Conservation (phyloP, 2,329 filamentous ascomycete genomes). For the Paraphaeosphaeria sporulosa region DNA sequence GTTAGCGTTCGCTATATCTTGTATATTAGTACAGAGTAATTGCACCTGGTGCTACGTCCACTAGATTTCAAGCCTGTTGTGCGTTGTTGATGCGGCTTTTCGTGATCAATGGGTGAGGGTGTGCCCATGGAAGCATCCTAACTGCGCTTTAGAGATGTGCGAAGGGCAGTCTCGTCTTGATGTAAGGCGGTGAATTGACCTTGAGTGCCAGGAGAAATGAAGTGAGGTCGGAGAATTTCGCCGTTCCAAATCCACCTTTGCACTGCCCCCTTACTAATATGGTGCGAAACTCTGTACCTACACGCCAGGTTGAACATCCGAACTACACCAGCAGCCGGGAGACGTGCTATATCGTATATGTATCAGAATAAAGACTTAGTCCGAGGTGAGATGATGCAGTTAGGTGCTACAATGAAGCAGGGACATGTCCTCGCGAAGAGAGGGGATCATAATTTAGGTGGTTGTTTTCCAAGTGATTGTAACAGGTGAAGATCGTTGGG, state of each 20-base stretch:
- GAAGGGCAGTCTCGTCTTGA: not conserved
- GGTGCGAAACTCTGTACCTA: constrained; percentile 8
- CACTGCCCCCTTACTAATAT: constrained; percentile 41
- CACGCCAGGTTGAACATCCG: too few relatives aligned
- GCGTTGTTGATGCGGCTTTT: not conserved
- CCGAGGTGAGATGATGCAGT: too few relatives aligned
- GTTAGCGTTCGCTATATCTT: constrained; percentile 20
- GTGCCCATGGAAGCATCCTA: not conserved
- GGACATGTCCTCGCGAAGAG: too few relatives aligned
- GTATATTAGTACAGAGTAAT: constrained; percentile 22
- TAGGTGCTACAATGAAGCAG: too few relatives aligned
- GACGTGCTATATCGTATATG: too few relatives aligned
- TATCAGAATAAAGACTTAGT: too few relatives aligned
- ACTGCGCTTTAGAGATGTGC: not conserved
- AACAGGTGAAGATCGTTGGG: too few relatives aligned
- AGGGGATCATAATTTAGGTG: too few relatives aligned
- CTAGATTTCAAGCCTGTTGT: not conserved
- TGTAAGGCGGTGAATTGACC: not conserved
- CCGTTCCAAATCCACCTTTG: constrained; percentile 14
- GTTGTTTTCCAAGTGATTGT: too few relatives aligned
- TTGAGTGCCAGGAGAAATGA: constrained; percentile 11
- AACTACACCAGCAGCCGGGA: too few relatives aligned
- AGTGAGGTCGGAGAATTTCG: constrained; percentile 13
- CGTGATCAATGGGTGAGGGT: too few relatives aligned
- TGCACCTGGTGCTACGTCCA: not conserved